Conservation (phyloP, 257 asterid species). For the Parsonsia alboflavescens region DNA sequence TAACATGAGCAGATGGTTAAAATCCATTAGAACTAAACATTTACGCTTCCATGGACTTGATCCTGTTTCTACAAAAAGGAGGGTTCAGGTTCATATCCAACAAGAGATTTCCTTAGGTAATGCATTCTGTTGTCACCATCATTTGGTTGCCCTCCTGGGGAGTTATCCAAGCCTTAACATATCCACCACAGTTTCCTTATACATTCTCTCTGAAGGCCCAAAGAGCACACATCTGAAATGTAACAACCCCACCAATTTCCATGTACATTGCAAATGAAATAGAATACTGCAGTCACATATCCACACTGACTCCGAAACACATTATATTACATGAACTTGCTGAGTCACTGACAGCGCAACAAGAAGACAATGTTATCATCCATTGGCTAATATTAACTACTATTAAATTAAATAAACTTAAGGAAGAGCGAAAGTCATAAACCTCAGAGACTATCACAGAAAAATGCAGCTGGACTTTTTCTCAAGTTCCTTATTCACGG, state of each 20-base stretch:
- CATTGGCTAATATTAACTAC: neutral
- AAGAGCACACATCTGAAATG: neutral
- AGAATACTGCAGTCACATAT: neutral
- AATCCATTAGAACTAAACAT: neutral
- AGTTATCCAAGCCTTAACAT: neutral
- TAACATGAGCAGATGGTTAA: neutral
- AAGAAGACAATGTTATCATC: constrained; percentile 5
- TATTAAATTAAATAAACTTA: neutral
- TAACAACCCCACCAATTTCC: neutral
- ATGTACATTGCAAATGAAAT: neutral
- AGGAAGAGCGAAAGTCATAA: neutral
- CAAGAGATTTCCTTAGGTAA: neutral
- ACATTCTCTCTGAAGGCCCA: neutral
- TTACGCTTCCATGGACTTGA: neutral
- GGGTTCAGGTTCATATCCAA: neutral
- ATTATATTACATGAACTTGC: constrained; percentile 1
- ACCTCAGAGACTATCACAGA: constrained; percentile 5
- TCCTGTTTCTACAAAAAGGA: neutral
- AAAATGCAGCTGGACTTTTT: neutral
- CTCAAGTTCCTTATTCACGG: neutral
- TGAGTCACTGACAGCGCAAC: neutral
- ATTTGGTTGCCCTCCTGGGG: neutral
- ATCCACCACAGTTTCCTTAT: neutral
- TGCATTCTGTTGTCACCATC: neutral
- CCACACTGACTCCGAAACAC: neutral